Conservation (phyloP, 805 yeast genomes). For the Candida namnaoensis region DNA sequence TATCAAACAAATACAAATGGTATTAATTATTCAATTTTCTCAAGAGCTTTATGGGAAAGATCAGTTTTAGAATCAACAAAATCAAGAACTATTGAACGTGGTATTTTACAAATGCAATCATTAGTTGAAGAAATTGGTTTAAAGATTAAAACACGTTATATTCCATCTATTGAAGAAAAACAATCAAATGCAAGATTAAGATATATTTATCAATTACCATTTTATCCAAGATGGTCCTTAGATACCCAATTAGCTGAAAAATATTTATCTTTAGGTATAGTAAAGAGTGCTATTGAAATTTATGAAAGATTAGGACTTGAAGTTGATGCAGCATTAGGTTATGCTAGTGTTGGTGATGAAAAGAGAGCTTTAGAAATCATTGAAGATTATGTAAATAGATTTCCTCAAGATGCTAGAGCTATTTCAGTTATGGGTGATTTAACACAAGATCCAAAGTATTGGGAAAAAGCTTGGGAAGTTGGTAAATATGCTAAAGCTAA, state of each 20-base stretch:
- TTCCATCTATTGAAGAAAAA: constrained; percentile 31
- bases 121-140: constrained; percentile 82
- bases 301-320: constrained; percentile 71
- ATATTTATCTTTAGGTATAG: constrained; percentile 74
- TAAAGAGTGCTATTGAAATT: constrained; percentile 82
- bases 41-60: constrained; percentile 85
- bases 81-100: constrained; percentile 87
- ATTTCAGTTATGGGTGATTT: constrained; percentile 82
- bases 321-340: constrained; percentile 84
- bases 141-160: constrained; percentile 46
- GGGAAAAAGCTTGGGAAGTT: constrained; percentile 84
- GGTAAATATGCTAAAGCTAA: constrained; percentile 83
- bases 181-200: constrained; percentile 43
- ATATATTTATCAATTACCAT: constrained; percentile 66
- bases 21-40: constrained; percentile 68
- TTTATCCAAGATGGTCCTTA: constrained; percentile 78
- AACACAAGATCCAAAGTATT: constrained; percentile 60
- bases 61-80: constrained; percentile 73
- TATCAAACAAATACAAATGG: constrained; percentile 33
- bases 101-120: constrained; percentile 86
- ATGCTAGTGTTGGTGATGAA: constrained; percentile 77
- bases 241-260: constrained; percentile 80
- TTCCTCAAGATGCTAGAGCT: constrained; percentile 78
- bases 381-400: constrained; percentile 36
- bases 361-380: constrained; percentile 56